phyloP scores from a whole-genome alignment of 495 filamentous ascomycete species.

The Penicillium coffeae region DNA sequence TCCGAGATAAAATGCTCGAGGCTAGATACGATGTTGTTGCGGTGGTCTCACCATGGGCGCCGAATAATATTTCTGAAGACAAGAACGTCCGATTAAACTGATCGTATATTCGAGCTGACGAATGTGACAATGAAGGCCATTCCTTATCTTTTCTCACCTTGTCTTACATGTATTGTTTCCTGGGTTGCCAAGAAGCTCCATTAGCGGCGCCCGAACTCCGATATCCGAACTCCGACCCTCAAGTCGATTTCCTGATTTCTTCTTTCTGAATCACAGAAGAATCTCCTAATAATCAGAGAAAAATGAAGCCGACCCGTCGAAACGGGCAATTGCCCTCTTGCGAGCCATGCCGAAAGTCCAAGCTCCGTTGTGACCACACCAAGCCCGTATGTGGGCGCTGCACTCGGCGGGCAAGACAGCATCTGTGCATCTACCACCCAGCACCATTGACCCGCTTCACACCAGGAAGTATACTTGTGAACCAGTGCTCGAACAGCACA shows the following conservation, averaged over 20 bases:
- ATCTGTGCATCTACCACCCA: constrained; percentile 31
- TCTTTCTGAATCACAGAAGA: neutral
- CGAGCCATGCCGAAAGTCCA: constrained; percentile 43
- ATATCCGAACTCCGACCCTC: constrained; percentile 8
- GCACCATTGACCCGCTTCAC: constrained; percentile 23
- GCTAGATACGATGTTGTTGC: no score
- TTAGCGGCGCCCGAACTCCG: neutral
- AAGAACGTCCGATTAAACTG: no score
- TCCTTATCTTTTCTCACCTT: no score
- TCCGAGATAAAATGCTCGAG: no score
- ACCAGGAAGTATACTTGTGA: neutral
- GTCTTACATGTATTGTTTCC: no score
- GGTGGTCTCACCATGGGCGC: no score
- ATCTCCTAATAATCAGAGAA: neutral
- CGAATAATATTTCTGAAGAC: no score
- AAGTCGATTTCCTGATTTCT: neutral
- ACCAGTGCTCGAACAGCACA: no score
- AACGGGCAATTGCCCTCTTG: constrained; percentile 42
- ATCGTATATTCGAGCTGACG: no score
- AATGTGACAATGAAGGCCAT: no score
- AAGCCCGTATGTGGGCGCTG: constrained; percentile 27
- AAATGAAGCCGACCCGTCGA: constrained; percentile 25
- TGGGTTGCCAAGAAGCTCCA: no score
- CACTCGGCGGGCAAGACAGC: constrained; percentile 14
- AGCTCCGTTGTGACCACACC: constrained; percentile 39